Evolutionary conservation across 441 rosid species (phyloP).

Genomic region (Sinapis alba): DNA sequence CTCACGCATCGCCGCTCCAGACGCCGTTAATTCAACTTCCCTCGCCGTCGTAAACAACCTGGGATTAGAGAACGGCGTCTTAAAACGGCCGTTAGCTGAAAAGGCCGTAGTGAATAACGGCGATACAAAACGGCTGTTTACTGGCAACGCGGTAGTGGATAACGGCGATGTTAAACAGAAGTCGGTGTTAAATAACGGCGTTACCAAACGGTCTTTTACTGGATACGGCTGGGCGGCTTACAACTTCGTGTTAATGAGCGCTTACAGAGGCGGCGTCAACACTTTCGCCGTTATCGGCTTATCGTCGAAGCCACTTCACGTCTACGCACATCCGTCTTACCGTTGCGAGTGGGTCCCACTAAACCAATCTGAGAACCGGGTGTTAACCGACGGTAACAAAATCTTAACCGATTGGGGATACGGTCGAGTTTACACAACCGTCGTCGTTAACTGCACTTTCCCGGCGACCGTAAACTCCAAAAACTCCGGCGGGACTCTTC

Average conservation of each 20-base stretch:
- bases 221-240: slow-evolving; percentile 80
- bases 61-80: not conserved
- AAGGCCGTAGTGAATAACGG: slow-evolving; percentile 36
- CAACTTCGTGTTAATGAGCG: slow-evolving; percentile 74
- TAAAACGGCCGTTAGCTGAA: not conserved
- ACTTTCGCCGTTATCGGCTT: slow-evolving; percentile 77
- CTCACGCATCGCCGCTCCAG: slow-evolving; percentile 48
- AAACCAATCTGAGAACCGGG: slow-evolving; percentile 31
- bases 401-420: slow-evolving; percentile 96
- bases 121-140: slow-evolving; percentile 8
- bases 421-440: slow-evolving; percentile 82
- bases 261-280: slow-evolving; percentile 76
- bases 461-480: slow-evolving; percentile 47
- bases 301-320: slow-evolving; percentile 85
- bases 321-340: slow-evolving; percentile 66
- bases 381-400: slow-evolving; percentile 45
- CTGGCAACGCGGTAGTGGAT: slow-evolving; percentile 14
- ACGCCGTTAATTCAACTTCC: slow-evolving; percentile 35
- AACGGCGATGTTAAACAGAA: slow-evolving; percentile 49
- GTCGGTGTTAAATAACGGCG: slow-evolving; percentile 40
- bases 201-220: slow-evolving; percentile 62
- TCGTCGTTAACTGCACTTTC: slow-evolving; percentile 86
- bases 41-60: not conserved
- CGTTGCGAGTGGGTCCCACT: slow-evolving; percentile 69
- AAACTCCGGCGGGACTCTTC: slow-evolving; percentile 71